Percentiles rank a stretch among this genome's conserved stretches.
Evolutionary conservation across 2,329 filamentous ascomycete species (phyloP).

Genomic region (Canariomyces notabilis): DNA sequence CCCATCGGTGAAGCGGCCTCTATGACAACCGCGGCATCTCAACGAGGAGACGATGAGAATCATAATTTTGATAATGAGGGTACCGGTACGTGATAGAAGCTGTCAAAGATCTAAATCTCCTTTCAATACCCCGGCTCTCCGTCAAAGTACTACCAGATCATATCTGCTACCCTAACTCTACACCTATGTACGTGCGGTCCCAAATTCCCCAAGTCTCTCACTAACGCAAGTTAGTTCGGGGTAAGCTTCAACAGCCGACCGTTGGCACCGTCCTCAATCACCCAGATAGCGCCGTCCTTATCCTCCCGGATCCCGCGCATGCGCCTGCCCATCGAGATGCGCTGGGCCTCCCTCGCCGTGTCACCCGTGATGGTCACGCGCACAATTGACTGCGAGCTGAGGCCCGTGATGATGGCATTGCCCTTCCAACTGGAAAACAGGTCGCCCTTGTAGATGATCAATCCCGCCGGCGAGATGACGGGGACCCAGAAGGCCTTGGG

Average conservation of each 20-base stretch:
- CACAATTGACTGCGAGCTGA: conserved; percentile 27
- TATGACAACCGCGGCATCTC: not conserved
- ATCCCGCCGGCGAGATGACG: conserved; percentile 32
- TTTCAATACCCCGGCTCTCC: not conserved
- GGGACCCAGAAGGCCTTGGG: conserved; percentile 33
- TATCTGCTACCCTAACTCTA: not conserved
- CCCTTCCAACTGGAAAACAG: conserved; percentile 32
- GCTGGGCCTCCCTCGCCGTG: conserved; percentile 30
- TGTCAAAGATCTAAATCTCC: not conserved
- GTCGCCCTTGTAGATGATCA: conserved; percentile 33
- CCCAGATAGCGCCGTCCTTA: conserved; percentile 31
- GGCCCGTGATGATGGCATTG: conserved; percentile 31
- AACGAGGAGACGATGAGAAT: not conserved
- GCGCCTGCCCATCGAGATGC: conserved; percentile 30
- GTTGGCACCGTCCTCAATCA: conserved; percentile 29
- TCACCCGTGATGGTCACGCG: conserved; percentile 30
- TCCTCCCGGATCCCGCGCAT: conserved; percentile 31
- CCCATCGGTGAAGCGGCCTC: not conserved
- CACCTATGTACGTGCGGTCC: not conserved
- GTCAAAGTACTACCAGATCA: not conserved
- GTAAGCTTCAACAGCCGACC: conserved; percentile 32
- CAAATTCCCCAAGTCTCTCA: conserved; percentile 23
- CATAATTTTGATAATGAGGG: not conserved
- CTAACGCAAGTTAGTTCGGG: conserved; percentile 22
- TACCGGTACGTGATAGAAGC: not conserved